phyloP scores from a whole-genome alignment of 306 rosid genomes.

The Arachis stenosperma region DNA sequence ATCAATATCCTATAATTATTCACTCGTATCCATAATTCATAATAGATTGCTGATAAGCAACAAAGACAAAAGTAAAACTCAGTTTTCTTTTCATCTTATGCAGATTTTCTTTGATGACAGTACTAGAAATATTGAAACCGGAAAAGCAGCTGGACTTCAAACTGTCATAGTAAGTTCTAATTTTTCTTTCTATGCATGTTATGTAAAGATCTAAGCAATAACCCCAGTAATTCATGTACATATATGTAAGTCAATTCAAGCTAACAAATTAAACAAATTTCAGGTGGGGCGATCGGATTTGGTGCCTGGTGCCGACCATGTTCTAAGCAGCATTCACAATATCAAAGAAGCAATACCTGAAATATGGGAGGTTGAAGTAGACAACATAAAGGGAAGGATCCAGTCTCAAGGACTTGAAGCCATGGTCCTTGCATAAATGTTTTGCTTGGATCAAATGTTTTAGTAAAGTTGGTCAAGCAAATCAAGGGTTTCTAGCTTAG shows the following conservation, averaged over 20 bases:
- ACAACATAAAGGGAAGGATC: slow-evolving; percentile 37
- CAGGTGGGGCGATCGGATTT: slow-evolving; percentile 77
- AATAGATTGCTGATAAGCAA: no score
- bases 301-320: slow-evolving; percentile 83
- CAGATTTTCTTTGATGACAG: slow-evolving; percentile 93
- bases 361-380: slow-evolving; percentile 61
- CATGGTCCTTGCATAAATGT: slow-evolving; percentile 45
- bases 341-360: slow-evolving; percentile 85
- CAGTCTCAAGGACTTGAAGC: slow-evolving; percentile 42
- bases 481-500: slow-evolving; percentile 26
- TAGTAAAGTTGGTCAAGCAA: slow-evolving; percentile 29
- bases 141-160: slow-evolving; percentile 75
- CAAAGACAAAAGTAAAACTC: not conserved
- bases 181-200: slow-evolving; percentile 27
- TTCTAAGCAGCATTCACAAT: slow-evolving; percentile 78
- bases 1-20: no score
- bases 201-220: slow-evolving; percentile 4
- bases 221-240: not conserved
- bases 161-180: slow-evolving; percentile 73
- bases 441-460: slow-evolving; percentile 30
- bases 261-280: slow-evolving; percentile 33
- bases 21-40: no score
- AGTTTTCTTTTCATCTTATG: slow-evolving; percentile 31
- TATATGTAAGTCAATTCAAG: not conserved
- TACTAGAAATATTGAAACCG: slow-evolving; percentile 73